Evolutionary conservation across 345 rosid species (phyloP), one percentile per base, ranked within the genome.

Genomic region (Heritiera littoralis): DNA sequence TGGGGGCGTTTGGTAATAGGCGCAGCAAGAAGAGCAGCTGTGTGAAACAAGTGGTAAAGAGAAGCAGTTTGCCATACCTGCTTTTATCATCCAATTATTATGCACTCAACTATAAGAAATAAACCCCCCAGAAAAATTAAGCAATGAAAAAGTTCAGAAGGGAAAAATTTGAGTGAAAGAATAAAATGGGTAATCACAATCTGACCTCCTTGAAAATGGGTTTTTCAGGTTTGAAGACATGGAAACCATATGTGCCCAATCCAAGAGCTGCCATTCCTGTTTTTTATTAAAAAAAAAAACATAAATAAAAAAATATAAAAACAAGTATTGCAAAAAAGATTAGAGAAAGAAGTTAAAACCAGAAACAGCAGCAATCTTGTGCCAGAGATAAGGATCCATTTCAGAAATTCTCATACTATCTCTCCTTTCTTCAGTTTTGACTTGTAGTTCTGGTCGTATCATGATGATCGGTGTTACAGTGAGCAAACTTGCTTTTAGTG

Each of bases 21-120:
- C 61, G 97, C 94, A 82, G 93, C 86, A 81, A 92, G 78, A 67
- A 96, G 89, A 69, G 98, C 97, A 28, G 95, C 95, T 18, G 97
- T 96, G 83, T 96, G 99, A 72, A 90, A 90, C 89, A 94, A 82
- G 88, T 96, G 98, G 85, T 94, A 96, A 60, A 93, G 84, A 30
- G 99, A 94, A 56, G 98, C 98, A 4, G 93, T 94, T 54, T 94
- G 93, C 99, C 98, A 94, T n/a, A 92, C 97, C 98, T 92, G 13
- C 78, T 75, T 1, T 43, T 64, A 65, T 72, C 60, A 54, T 35
- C 32, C 45, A 72, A 52, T 58, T 69, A 18, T 59, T 45, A 79
- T 70, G 59, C 83, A 81, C 59, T 41, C 49, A 7, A 40, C 1
- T 15, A 61, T 51, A 23, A 66, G 38, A 55, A 72, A 56, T 5